Evolutionary conservation across 768 basidiomycete species (phyloP), one percentile per base, ranked within the genome.

Genomic region (Gyrodon lividus): DNA sequence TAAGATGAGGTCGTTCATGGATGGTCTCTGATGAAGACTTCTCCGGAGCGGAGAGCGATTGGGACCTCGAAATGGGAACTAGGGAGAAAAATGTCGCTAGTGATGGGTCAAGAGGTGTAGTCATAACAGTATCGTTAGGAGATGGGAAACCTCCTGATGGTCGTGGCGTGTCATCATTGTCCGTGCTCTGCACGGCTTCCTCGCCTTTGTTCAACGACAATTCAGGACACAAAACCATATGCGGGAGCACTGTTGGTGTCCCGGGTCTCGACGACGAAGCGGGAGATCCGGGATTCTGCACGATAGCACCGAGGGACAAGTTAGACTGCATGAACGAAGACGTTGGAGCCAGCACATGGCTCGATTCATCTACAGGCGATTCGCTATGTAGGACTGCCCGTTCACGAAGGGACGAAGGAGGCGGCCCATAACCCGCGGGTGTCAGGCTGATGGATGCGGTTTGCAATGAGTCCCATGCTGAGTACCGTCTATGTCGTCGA

Each of bases 401-500:
- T 34, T 60, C 54, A 17, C 24, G 64, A 45, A 55, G 48, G 41
- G 57, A 59, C 6, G 50, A 40, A 8, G 55, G 34, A 0, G 58
- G 44, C 28, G 49, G 43, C 4, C 48, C 58, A 17, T 44, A 54
- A 26, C 24, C 52, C 0, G 62, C 37, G 50, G 57, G 59, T 8
- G 58, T 49, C 0, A 59, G 41, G 30, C 55, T 49, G 8, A 46
- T 38, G 30, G 56, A 48, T 2, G 53, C 12, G 0, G 54, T 43
- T 30, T 28, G 56, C 9, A 55, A 39, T 12, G 52, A 47, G 42
- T 67, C 69, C 53, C 45, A 59, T 19, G 61, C 34, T n/a, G 67
- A 67, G 34, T 56, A 43, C 6, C 63, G 61, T 51, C 62, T 56
- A 23, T 52, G 57, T 35, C 54, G 64, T 16, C 57, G 35, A 13